phyloP scores from a whole-genome alignment of 2,329 filamentous ascomycete species.

The Penicillium crustosum region DNA sequence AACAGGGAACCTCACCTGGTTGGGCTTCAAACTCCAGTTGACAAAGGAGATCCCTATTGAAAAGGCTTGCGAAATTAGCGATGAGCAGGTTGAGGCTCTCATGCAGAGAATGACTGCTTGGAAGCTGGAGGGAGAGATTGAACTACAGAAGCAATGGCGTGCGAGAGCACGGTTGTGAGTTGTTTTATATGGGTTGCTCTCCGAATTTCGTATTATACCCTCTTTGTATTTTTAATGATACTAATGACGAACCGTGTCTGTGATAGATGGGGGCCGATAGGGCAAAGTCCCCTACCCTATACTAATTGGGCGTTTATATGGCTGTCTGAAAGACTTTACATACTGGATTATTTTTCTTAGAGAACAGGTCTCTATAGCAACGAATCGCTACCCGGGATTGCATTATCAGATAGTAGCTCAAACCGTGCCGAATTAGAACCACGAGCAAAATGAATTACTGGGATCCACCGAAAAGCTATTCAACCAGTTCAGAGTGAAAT shows the following conservation, averaged over 20 bases:
- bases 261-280: neutral
- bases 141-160: conserved; percentile 33
- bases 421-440: neutral
- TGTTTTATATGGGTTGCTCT: neutral
- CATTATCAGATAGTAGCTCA: neutral
- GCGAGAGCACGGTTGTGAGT: conserved; percentile 35
- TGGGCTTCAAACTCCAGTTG: conserved; percentile 31
- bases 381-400: neutral
- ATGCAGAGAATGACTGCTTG: conserved; percentile 32
- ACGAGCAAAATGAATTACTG: neutral
- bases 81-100: conserved; percentile 37
- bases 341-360: neutral
- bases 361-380: neutral
- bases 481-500: neutral
- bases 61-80: conserved; percentile 33
- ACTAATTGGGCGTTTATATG: neutral
- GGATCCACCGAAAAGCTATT: neutral
- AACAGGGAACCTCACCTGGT: conserved; percentile 33
- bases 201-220: neutral
- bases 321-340: neutral
- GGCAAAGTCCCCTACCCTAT: no score
- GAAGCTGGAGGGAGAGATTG: conserved; percentile 37
- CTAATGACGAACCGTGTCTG: neutral
- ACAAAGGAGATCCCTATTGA: conserved; percentile 36
- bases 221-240: neutral